Conservation (phyloP, 768 basidiomycete genomes). For the Nevesoporus exiguus region DNA sequence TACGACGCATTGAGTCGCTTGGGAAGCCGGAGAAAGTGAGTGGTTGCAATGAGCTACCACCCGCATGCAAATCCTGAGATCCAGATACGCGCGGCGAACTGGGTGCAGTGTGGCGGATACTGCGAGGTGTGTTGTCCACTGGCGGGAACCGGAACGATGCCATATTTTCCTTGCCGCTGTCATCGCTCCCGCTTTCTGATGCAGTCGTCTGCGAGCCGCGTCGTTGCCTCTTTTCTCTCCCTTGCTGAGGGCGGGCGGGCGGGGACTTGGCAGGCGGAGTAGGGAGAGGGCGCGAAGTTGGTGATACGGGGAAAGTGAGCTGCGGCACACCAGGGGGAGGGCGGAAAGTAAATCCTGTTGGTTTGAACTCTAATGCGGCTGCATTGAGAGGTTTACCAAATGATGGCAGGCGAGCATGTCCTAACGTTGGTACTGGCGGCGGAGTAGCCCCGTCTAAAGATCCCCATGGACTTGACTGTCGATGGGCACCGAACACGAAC, state of each 20-base stretch:
- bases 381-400: conserved; percentile 73
- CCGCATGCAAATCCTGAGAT: conserved; percentile 18
- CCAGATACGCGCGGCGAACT: conserved; percentile 35
- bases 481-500: conserved; percentile 66
- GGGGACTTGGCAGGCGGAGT: conserved; percentile 29
- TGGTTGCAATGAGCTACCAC: conserved; percentile 33
- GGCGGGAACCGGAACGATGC: conserved; percentile 75
- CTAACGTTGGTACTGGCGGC: conserved; percentile 36
- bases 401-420: conserved; percentile 41
- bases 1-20: conserved; percentile 29
- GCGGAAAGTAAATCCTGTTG: conserved; percentile 72
- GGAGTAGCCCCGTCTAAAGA: conserved; percentile 26
- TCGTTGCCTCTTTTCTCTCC: conserved; percentile 77
- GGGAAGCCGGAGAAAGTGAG: conserved; percentile 71
- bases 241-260: conserved; percentile 45
- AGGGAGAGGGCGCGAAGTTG: conserved; percentile 39
- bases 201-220: conserved; percentile 41
- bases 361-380: conserved; percentile 79
- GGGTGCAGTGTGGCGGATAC: conserved; percentile 46
- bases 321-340: conserved; percentile 64
- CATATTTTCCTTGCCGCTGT: conserved; percentile 59
- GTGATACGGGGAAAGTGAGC: conserved; percentile 37
- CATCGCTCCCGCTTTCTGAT: conserved; percentile 39
- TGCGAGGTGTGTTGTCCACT: conserved; percentile 46
- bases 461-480: conserved; percentile 34